phyloP scores from a whole-genome alignment of 2,329 filamentous ascomycete genomes.

The Eurotiales sp. region DNA sequence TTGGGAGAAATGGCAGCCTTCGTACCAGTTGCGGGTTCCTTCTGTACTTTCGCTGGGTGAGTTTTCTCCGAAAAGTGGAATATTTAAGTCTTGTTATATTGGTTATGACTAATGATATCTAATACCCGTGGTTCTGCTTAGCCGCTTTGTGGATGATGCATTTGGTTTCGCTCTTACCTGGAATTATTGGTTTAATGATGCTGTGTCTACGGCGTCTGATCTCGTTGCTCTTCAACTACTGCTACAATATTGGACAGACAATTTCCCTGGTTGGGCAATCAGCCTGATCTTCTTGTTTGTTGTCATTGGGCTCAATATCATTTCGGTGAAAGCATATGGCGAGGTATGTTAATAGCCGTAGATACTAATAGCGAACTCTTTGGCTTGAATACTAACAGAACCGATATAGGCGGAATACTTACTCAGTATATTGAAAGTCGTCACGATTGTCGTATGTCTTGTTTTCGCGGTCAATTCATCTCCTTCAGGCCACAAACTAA shows the following conservation, averaged over 20 bases:
- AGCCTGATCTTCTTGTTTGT: slow-evolving; percentile 60
- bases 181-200: slow-evolving; percentile 63
- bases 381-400: background rate
- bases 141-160: slow-evolving; percentile 43
- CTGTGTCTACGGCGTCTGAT: slow-evolving; percentile 58
- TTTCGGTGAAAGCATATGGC: slow-evolving; percentile 53
- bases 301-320: slow-evolving; percentile 51
- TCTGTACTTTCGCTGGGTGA: slow-evolving; percentile 54
- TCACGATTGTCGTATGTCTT: slow-evolving; percentile 37
- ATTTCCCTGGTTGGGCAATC: slow-evolving; percentile 61
- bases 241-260: slow-evolving; percentile 59
- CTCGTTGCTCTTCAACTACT: slow-evolving; percentile 58
- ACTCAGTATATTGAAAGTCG: slow-evolving; percentile 40
- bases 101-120: background rate
- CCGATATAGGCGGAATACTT: slow-evolving; percentile 35
- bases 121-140: slow-evolving; percentile 17
- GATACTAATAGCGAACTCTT: background rate
- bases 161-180: slow-evolving; percentile 44
- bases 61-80: slow-evolving; percentile 20
- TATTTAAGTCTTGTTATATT: background rate
- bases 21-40: slow-evolving; percentile 52
- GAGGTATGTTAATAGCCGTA: slow-evolving; percentile 37
- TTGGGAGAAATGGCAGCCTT: slow-evolving; percentile 62
- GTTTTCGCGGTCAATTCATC: slow-evolving; percentile 33
- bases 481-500: background rate